These are phyloP conservation scores for Casuarina cunninghamiana DNA, from an alignment of 306 rosid genomes.

Conservation along the genomic window DNA sequence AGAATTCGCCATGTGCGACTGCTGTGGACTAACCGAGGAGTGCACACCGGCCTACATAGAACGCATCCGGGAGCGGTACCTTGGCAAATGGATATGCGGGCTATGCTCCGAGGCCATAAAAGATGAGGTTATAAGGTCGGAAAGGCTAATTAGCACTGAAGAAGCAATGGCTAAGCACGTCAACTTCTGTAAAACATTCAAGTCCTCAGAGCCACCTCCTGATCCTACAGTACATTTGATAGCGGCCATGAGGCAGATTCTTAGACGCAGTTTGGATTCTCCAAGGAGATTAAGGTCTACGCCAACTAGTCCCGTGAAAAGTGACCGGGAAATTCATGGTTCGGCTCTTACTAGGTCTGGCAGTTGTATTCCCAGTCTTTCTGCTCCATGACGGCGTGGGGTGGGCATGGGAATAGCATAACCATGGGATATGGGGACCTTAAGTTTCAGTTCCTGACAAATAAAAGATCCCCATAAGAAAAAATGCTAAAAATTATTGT, in stretches of 20 bases:
- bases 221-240: conserved; percentile 76
- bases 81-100: conserved; percentile 91
- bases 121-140: conserved; percentile 76
- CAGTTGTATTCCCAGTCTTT: conserved; percentile 68
- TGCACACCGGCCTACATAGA: conserved; percentile 83
- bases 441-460: conserved; percentile 33
- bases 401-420: not conserved
- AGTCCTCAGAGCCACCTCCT: conserved; percentile 66
- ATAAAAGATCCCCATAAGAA: conserved; percentile 29
- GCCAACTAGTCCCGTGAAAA: conserved; percentile 56
- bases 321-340: conserved; percentile 29
- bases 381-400: conserved; percentile 42
- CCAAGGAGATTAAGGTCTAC: conserved; percentile 63
- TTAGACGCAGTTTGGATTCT: conserved; percentile 73
- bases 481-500: conserved; percentile 21
- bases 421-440: not conserved
- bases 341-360: conserved; percentile 61
- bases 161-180: conserved; percentile 81
- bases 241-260: conserved; percentile 85
- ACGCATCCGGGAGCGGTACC: conserved; percentile 62
- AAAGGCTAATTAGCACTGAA: conserved; percentile 70
- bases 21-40: conserved; percentile 93
- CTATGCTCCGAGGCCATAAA: conserved; percentile 86
- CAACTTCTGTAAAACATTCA: conserved; percentile 73
- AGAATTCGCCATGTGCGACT: conserved; percentile 78